These are phyloP conservation scores for Backusella mclennaniae DNA, from an alignment of 192 early-diverging fungal species.

Conservation along the genomic window DNA sequence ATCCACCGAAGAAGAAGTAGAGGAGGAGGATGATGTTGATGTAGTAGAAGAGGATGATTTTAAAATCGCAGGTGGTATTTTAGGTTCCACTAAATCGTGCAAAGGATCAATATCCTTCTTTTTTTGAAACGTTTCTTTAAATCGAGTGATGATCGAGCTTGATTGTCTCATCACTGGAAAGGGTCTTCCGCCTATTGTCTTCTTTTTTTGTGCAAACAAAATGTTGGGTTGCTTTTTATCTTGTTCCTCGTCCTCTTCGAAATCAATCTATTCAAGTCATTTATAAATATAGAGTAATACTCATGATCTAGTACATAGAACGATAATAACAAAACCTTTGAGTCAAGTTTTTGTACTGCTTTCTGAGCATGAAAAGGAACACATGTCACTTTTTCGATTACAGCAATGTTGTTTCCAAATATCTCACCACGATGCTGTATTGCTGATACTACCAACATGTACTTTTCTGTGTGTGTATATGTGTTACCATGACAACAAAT, in stretches of 20 bases:
- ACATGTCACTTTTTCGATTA: slow-evolving; percentile 38
- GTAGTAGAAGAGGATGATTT: not conserved
- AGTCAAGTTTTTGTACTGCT: slow-evolving; percentile 20
- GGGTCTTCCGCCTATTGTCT: not conserved
- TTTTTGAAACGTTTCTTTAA: slow-evolving; percentile 3
- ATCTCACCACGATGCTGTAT: slow-evolving; percentile 37
- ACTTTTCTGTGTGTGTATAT: slow-evolving; percentile 11
- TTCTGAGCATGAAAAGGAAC: slow-evolving; percentile 33
- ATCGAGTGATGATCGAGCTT: slow-evolving; percentile 15
- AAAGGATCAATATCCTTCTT: not conserved
- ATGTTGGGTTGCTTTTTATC: not conserved
- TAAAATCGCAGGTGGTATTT: not conserved
- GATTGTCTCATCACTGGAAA: slow-evolving; percentile 24
- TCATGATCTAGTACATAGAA: not conserved
- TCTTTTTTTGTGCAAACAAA: not conserved
- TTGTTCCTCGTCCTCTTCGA: slow-evolving; percentile 23
- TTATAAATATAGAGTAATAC: not conserved
- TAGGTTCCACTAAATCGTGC: not conserved
- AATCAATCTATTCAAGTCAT: slow-evolving; percentile 11
- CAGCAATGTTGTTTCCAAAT: slow-evolving; percentile 38
- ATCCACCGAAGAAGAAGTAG: not conserved
- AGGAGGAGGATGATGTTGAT: not conserved
- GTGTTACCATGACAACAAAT: not conserved
- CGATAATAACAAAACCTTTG: slow-evolving; percentile 10
- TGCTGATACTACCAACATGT: slow-evolving; percentile 38